Evolutionary conservation across 2,329 filamentous ascomycete species (phyloP).

Genomic region (Fusarium chaquense): DNA sequence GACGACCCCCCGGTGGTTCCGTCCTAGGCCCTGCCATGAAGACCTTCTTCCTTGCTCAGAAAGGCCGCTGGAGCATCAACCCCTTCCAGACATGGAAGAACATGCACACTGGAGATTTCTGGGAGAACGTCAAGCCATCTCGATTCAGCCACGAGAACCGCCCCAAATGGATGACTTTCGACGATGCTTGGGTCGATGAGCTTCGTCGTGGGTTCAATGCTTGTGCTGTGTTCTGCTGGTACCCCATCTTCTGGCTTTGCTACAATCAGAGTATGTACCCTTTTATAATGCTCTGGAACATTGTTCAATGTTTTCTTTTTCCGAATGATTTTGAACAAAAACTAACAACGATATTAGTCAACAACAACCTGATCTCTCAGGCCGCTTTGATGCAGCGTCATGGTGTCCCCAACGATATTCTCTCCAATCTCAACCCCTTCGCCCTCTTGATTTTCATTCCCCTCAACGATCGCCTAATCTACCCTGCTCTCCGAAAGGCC

Average conservation of each 20-base stretch:
- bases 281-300: not conserved
- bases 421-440: constrained; percentile 80
- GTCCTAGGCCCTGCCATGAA: constrained; percentile 74
- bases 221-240: constrained; percentile 77
- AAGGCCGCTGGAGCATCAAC: constrained; percentile 77
- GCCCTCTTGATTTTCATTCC: constrained; percentile 80
- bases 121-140: constrained; percentile 77
- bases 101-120: constrained; percentile 69
- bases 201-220: constrained; percentile 75
- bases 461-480: constrained; percentile 74
- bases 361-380: constrained; percentile 72
- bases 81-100: constrained; percentile 70
- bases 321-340: not conserved
- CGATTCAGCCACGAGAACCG: constrained; percentile 65
- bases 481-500: constrained; percentile 73
- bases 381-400: constrained; percentile 74
- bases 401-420: constrained; percentile 81
- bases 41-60: constrained; percentile 71
- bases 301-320: not conserved
- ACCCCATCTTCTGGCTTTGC: constrained; percentile 70
- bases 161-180: constrained; percentile 80
- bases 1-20: constrained; percentile 72
- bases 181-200: constrained; percentile 84
- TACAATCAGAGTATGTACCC: constrained; percentile 57
- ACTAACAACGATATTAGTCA: constrained; percentile 55